Percentiles rank a stretch among this genome's conserved stretches.
Evolutionary conservation across 2,329 filamentous ascomycete species (phyloP).

Genomic region (Colletotrichum zoysiae): DNA sequence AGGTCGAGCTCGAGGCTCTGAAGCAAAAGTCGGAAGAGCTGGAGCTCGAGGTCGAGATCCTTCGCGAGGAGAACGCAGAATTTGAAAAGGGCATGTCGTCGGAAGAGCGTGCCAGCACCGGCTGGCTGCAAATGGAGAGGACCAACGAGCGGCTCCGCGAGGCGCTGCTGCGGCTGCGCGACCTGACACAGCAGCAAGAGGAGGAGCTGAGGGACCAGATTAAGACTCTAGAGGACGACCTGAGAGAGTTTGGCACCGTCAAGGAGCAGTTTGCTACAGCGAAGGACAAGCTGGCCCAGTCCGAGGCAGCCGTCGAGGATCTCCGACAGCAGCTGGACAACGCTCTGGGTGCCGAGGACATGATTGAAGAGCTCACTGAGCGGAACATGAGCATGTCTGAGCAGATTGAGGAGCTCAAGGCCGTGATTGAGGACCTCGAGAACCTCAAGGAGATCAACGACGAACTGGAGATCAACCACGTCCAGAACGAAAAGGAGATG

Average conservation of each 20-base stretch:
- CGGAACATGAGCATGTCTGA: conserved; percentile 88
- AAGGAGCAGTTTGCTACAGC: conserved; percentile 78
- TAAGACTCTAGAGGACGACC: conserved; percentile 77
- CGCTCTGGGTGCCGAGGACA: conserved; percentile 88
- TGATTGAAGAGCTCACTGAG: conserved; percentile 92
- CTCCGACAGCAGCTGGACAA: conserved; percentile 92
- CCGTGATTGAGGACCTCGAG: conserved; percentile 87
- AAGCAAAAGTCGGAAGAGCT: conserved; percentile 85
- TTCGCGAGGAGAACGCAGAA: conserved; percentile 89
- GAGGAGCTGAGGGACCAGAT: conserved; percentile 82
- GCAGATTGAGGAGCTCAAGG: conserved; percentile 84
- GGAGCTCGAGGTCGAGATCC: conserved; percentile 87
- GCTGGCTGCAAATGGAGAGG: conserved; percentile 92
- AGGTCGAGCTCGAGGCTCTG: conserved; percentile 82
- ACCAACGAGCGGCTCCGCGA: conserved; percentile 90
- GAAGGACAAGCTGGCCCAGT: conserved; percentile 79
- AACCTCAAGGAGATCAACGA: conserved; percentile 92
- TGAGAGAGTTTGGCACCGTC: conserved; percentile 74
- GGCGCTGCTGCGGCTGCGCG: conserved; percentile 84
- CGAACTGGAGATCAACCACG: conserved; percentile 92
- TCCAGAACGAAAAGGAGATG: conserved; percentile 93
- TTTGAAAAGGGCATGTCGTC: conserved; percentile 86
- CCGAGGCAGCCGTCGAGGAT: conserved; percentile 84
- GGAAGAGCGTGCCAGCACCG: conserved; percentile 87
- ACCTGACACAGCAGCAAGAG: conserved; percentile 89